phyloP scores from a whole-genome alignment of 768 basidiomycete genomes.

The Mycena olivaceomarginata region DNA sequence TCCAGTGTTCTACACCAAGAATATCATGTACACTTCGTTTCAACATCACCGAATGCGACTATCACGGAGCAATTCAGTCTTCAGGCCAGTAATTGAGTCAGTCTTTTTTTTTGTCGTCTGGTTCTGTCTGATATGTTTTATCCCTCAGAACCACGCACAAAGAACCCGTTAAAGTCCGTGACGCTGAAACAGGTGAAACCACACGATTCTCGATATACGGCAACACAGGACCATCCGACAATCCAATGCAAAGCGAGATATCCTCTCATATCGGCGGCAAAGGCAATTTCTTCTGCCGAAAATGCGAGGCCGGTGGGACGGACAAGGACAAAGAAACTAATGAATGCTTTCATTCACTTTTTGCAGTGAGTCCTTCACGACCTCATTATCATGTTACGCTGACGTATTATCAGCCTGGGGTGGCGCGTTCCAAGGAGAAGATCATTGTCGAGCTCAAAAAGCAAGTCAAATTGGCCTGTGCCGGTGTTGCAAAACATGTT shows the following conservation, averaged over 20 bases:
- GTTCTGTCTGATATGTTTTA: too few relatives aligned
- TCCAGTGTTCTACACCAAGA: too few relatives aligned
- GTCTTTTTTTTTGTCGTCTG: neutral
- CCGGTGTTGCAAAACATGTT: constrained; percentile 54
- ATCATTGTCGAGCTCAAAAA: constrained; percentile 49
- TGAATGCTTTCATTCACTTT: constrained; percentile 58
- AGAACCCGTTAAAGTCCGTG: constrained; percentile 54
- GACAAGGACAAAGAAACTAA: constrained; percentile 54
- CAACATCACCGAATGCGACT: constrained; percentile 59
- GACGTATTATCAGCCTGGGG: constrained; percentile 43
- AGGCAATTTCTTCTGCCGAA: neutral
- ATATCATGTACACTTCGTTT: constrained; percentile 58
- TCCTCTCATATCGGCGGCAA: neutral
- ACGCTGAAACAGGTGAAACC: constrained; percentile 46
- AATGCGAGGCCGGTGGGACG: constrained; percentile 52
- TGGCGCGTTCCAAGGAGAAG: constrained; percentile 45
- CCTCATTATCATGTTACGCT: too few relatives aligned
- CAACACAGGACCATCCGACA: neutral
- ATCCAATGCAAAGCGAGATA: neutral
- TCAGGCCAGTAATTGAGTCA: constrained; percentile 53
- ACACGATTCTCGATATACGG: constrained; percentile 47
- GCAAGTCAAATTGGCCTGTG: constrained; percentile 56
- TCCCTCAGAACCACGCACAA: constrained; percentile 45
- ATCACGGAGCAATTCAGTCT: constrained; percentile 60
- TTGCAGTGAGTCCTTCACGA: constrained; percentile 43